Evolutionary conservation across 2,329 filamentous ascomycete genomes (phyloP).

Genomic region (Colletotrichum phormii): DNA sequence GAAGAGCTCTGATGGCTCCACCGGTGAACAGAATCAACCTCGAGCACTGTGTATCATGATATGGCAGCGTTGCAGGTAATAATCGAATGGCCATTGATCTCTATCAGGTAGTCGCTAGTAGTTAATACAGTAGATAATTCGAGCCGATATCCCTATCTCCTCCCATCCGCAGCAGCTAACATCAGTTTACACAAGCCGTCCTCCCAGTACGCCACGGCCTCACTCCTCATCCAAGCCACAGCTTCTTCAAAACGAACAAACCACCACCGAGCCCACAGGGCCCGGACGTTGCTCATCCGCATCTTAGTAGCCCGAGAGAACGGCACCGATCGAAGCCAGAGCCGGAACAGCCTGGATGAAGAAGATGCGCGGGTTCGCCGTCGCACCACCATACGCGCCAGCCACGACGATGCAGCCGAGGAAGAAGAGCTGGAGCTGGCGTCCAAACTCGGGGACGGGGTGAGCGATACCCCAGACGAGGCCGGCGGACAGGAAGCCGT

Average conservation of each 20-base stretch:
- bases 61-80: too few species aligned
- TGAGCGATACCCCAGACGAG: slow-evolving; percentile 60
- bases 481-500: slow-evolving; percentile 63
- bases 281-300: too few species aligned
- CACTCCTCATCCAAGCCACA: neutral
- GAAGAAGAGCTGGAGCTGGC: slow-evolving; percentile 61
- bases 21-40: too few species aligned
- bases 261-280: too few species aligned
- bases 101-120: neutral
- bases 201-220: neutral
- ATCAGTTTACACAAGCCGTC: neutral
- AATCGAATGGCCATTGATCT: neutral
- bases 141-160: neutral
- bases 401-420: slow-evolving; percentile 57
- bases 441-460: slow-evolving; percentile 53
- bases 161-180: neutral
- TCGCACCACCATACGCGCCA: slow-evolving; percentile 57
- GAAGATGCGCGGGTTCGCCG: slow-evolving; percentile 54
- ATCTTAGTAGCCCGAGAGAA: slow-evolving; percentile 42
- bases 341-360: slow-evolving; percentile 56
- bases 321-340: slow-evolving; percentile 43
- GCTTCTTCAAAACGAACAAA: neutral
- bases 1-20: slow-evolving; percentile 14
- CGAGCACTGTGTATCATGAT: too few species aligned
- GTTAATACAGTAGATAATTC: neutral